Evolutionary conservation across 1,284 basidiomycete genomes (phyloP).

Genomic region (Abortiporus biennis): DNA sequence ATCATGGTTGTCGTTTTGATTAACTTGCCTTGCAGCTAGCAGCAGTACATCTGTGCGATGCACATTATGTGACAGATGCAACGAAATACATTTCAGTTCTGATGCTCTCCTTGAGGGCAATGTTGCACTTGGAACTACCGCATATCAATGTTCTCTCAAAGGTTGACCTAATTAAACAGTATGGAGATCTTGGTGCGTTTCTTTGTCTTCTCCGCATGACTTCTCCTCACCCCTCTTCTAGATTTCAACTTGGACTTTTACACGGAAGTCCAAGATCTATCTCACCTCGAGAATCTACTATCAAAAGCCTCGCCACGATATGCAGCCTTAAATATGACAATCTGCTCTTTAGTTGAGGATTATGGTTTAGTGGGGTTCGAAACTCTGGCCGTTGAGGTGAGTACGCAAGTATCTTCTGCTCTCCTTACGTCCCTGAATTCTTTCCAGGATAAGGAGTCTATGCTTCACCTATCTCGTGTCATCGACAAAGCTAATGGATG

Average conservation of each 20-base stretch:
- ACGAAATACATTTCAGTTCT: constrained; percentile 93
- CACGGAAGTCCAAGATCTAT: constrained; percentile 95
- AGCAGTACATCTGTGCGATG: constrained; percentile 93
- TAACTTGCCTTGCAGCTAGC: constrained; percentile 60
- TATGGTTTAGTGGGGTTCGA: constrained; percentile 95
- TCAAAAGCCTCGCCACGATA: constrained; percentile 63
- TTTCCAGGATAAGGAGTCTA: constrained; percentile 81
- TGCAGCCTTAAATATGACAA: constrained; percentile 78
- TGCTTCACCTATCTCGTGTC: constrained; percentile 77
- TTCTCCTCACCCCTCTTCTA: constrained; percentile 24
- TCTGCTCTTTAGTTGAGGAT: constrained; percentile 91
- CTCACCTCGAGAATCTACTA: constrained; percentile 79
- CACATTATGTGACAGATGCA: constrained; percentile 95
- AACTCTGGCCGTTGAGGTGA: constrained; percentile 90
- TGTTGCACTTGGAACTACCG: constrained; percentile 97
- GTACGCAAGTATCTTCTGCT: constrained; percentile 16
- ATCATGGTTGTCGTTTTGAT: constrained; percentile 5
- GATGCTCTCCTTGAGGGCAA: constrained; percentile 87
- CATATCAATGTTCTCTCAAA: constrained; percentile 98
- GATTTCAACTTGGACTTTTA: constrained; percentile 98
- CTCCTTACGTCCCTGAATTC: no score
- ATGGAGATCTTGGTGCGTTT: constrained; percentile 79
- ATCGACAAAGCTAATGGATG: constrained; percentile 91
- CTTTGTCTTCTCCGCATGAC: constrained; percentile 6
- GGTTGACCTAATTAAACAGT: constrained; percentile 83